Base-by-base conservation (phyloP, 495 filamentous ascomycete genomes). In the Aspergillus baeticus region DNA sequence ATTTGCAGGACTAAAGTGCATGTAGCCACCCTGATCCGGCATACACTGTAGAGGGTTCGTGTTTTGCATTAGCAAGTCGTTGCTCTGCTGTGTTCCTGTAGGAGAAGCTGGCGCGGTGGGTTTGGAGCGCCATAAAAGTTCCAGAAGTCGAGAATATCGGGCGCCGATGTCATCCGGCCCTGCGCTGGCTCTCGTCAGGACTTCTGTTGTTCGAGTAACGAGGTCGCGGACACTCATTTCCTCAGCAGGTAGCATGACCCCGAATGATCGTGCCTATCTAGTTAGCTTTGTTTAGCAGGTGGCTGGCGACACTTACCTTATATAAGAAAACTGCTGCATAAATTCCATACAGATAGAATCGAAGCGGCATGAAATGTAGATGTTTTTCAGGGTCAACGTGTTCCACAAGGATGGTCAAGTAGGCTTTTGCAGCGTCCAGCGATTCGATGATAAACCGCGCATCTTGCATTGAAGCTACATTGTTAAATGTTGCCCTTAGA, bases 391-490 rank as follows among this genome's bases (percentile, higher is more conserved):
- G 81, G 49, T 82, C 71, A 15, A 83, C 78, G 44, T 71, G 72
- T 46, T 77, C 75, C 52, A 82, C 82, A 33, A 85, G 74, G 34
- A 78, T 83, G 0, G 74, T 78, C 60, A 85, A 66, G 18, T 84
- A 77, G 6, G 78, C 78, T 52, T 84, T 84, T 2, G 82, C 82
- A n/a, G 81, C 82, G 59, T 84, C 81, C n/a, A 85, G 66, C 2
- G 81, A 80, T 59, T 85, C 82, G 59, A 82, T 84, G 41, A 85
- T 84, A 60, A 85, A 85, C 8, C 82, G 71, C n/a, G 82, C 79
- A 59, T 85, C 82, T 15, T 79, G 81, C 66, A 80, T 79, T 5
- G 78, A 78, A 14, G 79, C 82, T 6, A 84, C 71, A 55, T 83
- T 80, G 47, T 72, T 71, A 52, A 81, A 81, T 2, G 75, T 72